Conservation (phyloP, 2,329 filamentous ascomycete species). For the Thielaviopsis musarum region DNA sequence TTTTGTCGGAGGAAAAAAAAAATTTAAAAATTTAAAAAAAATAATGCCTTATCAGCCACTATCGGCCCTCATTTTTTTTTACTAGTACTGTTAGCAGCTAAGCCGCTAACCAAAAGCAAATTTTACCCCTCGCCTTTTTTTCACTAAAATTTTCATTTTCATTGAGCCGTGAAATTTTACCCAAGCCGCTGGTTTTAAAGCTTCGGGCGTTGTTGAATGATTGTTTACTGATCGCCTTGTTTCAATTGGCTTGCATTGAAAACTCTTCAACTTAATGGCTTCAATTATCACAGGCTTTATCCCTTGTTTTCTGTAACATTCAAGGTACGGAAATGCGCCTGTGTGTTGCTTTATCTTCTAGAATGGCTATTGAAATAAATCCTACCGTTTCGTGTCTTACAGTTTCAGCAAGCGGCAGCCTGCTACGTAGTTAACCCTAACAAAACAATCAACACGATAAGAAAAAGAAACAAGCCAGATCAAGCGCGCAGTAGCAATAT, state of each 20-base stretch:
- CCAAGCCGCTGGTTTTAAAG: no score
- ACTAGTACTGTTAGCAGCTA: neutral
- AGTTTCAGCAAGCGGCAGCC: neutral
- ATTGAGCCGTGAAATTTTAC: neutral
- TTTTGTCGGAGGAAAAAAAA: conserved; percentile 4
- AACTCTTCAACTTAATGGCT: neutral
- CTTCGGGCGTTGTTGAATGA: neutral
- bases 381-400: neutral
- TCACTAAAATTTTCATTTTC: neutral
- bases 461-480: neutral
- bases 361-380: neutral
- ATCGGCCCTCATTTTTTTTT: neutral
- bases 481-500: no score
- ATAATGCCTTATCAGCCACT: neutral
- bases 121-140: neutral
- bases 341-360: neutral
- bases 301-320: neutral
- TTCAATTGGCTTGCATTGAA: neutral
- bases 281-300: neutral
- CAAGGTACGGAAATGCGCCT: neutral
- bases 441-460: neutral
- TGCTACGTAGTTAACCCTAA: neutral
- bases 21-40: conserved; percentile 4
- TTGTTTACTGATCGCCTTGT: neutral
- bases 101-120: neutral